Evolutionary conservation across 1,284 basidiomycete species (phyloP).

Genomic region (Microbotryomycetes sp.): DNA sequence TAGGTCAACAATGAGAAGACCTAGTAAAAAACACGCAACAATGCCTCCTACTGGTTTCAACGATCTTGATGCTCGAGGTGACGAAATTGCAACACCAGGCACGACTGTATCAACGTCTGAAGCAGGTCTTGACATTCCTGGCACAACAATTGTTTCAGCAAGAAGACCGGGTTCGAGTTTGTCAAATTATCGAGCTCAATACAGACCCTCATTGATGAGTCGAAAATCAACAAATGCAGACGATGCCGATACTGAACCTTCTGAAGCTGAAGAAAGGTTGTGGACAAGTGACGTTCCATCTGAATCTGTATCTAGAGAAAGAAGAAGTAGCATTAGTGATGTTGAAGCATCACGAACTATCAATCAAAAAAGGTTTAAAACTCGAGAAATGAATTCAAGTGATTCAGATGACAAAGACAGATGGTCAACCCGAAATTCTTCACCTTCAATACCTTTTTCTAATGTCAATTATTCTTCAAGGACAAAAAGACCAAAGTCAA

Average conservation of each 20-base stretch:
- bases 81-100: background rate
- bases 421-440: background rate
- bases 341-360: too few species aligned
- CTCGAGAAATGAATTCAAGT: background rate
- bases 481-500: too few species aligned
- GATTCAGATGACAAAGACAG: background rate
- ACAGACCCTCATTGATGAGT: background rate
- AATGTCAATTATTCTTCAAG: too few species aligned
- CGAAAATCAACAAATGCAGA: background rate
- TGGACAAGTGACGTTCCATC: background rate
- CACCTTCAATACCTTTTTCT: too few species aligned
- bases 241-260: constrained; percentile 14
- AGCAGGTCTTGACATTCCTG: background rate
- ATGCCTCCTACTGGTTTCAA: constrained; percentile 8
- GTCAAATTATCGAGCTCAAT: background rate
- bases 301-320: background rate
- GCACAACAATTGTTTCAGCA: background rate
- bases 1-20: background rate
- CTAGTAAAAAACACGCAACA: background rate
- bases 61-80: background rate
- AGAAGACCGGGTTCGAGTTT: background rate
- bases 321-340: background rate
- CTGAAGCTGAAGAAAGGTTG: background rate
- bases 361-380: too few species aligned
- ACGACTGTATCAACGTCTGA: background rate